Evolutionary conservation across 352 stramenopile genomes (phyloP), one percentile per base, ranked within the genome.

Genomic region (Phytophthora citricola): DNA sequence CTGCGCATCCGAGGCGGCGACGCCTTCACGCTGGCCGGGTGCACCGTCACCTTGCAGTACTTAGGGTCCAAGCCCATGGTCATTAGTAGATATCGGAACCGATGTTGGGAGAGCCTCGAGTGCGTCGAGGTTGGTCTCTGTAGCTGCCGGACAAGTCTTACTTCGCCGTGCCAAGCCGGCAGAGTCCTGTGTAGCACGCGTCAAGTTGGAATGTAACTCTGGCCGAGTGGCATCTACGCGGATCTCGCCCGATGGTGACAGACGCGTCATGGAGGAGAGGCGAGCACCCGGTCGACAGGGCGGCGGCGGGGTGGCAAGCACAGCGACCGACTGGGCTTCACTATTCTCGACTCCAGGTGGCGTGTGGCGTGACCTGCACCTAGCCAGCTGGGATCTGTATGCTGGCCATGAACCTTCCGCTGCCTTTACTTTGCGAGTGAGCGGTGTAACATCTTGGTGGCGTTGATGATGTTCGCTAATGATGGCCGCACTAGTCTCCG

Each of bases 31-130:
- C 50, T 61, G 20, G 51, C 51, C 4, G 63, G 66, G 59, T 77
- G 71, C 56, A 88, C 76, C 27, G 79, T 88, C 51, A 88, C 69
- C 53, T 88, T 88, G 75, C 79, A 85, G 65, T 81, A 83, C 59
- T 79, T 85, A 27, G 69, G 44, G 58, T 82, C 68, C 29, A 71
- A 44, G 44, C 64, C 66, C 76, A 85, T 85, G 26, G 38, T 61
- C 4, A 45, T 27, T 54, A 36, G 32, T n/a, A 39, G 40, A 55
- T 68, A 56, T 53, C 36, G 48, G 11, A 46, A 48, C 10, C 40
- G 47, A 45, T 55, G 44, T 40, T 57, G 24, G 65, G 48, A 41
- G 29, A 41, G 27, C 27, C 26, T 38, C 45, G 45, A 38, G 45
- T 20, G n/a, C 22, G 29, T 54, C 47, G 29, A 54, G 47, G 47